Base-by-base conservation (phyloP, 345 rosid genomes). In the Gossypium sturtianum region DNA sequence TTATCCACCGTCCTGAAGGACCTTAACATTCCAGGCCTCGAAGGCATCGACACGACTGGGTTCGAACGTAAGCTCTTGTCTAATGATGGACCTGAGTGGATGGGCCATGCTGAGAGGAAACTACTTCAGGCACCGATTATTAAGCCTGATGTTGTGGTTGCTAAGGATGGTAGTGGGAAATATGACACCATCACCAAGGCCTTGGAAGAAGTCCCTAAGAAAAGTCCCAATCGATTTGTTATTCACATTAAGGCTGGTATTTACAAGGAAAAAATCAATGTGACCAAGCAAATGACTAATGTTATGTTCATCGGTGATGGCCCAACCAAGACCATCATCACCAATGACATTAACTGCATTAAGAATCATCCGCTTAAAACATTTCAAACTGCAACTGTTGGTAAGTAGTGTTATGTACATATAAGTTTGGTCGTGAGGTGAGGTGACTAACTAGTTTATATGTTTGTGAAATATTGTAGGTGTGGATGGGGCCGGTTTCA, bases 291-390 rank as follows among this genome's bases (percentile, higher is more conserved):
- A 2, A 71, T 77, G 87, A 51, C 66, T 0, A 41, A 84, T 47
- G 75, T 94, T 22, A 72, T 86, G 85, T 78, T 94, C 71, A 72
- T 92, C 44, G 98, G 98, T 0, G 98, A 94, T n/a, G 98, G 95
- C n/a, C 80, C 88, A 15, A 77, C 79, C 3, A 90, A 85, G 83
- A 92, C 95, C 25, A 79, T 58, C 44, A 84, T 94, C 83, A 83
- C 90, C 53, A 92, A 92, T 12, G 79, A 27, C 58, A 75, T 72
- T 49, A 89, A 77, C 76, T 84, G 13, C 23, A 76, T 75, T 0
- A 19, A 0, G 81, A 81, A 25, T 92, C 90, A 3, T 72, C 76
- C 75, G 75, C 70, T 54, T 22, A 57, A 23, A 23, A 87, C 97
- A 27, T 84, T 47, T 77, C 80, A 49, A 6, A 88, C 97, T 4